Conservation (phyloP, 2,329 filamentous ascomycete species). For the Alternaria incomplexa region DNA sequence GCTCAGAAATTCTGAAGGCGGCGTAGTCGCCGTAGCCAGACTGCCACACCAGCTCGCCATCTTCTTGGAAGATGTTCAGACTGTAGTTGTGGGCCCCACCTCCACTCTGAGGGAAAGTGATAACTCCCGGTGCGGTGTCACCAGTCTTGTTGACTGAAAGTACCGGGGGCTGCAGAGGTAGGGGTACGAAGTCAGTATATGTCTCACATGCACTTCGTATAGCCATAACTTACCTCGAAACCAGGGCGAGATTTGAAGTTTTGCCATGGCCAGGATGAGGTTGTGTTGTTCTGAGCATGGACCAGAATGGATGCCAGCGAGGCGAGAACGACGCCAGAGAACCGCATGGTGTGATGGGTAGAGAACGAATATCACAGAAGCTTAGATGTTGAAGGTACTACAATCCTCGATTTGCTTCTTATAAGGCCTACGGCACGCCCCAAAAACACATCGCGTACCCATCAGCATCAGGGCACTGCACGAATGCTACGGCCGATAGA, state of each 20-base stretch:
- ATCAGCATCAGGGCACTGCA: neutral
- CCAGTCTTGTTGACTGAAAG: slow-evolving; percentile 6
- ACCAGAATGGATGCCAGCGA: neutral
- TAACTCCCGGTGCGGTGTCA: neutral
- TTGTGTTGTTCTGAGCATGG: neutral
- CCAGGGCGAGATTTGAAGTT: slow-evolving; percentile 11
- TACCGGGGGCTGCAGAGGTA: neutral
- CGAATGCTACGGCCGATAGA: neutral
- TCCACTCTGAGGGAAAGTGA: slow-evolving; percentile 12
- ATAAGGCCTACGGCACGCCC: neutral
- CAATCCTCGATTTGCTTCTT: neutral
- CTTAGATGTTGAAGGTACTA: neutral
- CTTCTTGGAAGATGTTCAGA: slow-evolving; percentile 7
- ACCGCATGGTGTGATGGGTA: neutral
- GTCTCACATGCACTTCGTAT: too few relatives aligned
- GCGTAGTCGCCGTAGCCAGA: slow-evolving; percentile 1
- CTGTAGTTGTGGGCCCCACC: slow-evolving; percentile 9
- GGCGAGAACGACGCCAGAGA: neutral
- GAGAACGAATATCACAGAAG: neutral
- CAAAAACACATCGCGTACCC: neutral
- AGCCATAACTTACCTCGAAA: neutral
- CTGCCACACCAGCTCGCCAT: neutral
- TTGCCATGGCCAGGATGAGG: slow-evolving; percentile 11
- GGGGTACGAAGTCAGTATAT: too few relatives aligned
- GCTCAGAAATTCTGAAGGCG: neutral